Percentiles rank a stretch among this genome's conserved stretches.
Evolutionary conservation across 1,284 basidiomycete species (phyloP).

Genomic region (Coniferiporia sulphurascens): DNA sequence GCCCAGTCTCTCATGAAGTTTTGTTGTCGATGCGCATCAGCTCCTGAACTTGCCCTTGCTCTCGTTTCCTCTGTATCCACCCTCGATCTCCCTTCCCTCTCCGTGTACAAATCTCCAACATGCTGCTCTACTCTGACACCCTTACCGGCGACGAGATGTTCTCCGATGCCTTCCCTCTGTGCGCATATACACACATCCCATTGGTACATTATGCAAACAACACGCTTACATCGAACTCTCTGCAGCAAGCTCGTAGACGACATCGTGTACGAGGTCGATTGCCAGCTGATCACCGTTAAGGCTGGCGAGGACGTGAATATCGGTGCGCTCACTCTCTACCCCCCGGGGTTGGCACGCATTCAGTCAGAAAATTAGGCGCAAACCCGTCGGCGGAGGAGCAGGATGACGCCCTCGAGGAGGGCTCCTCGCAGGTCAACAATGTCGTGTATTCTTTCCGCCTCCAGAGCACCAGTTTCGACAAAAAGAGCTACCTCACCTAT

Average conservation of each 20-base stretch:
- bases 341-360: neutral
- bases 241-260: slow-evolving; percentile 78
- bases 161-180: slow-evolving; percentile 91
- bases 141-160: slow-evolving; percentile 89
- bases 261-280: slow-evolving; percentile 91
- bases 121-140: slow-evolving; percentile 79
- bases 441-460: slow-evolving; percentile 93
- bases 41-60: slow-evolving; percentile 20
- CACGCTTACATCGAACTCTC: neutral
- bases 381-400: slow-evolving; percentile 91
- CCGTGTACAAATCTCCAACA: slow-evolving; percentile 30
- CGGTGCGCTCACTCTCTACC: slow-evolving; percentile 45
- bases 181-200: slow-evolving; percentile 27
- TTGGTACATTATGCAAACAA: neutral
- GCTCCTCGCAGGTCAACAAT: slow-evolving; percentile 80
- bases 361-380: slow-evolving; percentile 50
- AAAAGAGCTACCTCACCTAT: slow-evolving; percentile 83
- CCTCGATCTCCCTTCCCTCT: slow-evolving; percentile 21
- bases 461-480: slow-evolving; percentile 82
- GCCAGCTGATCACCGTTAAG: slow-evolving; percentile 70
- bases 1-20: slow-evolving; percentile 22
- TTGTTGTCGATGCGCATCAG: slow-evolving; percentile 22
- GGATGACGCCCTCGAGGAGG: slow-evolving; percentile 79
- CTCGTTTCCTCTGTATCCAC: slow-evolving; percentile 19
- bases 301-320: slow-evolving; percentile 85